Conservation (phyloP, 1,284 basidiomycete genomes). For the Trichosporon coremiiforme region DNA sequence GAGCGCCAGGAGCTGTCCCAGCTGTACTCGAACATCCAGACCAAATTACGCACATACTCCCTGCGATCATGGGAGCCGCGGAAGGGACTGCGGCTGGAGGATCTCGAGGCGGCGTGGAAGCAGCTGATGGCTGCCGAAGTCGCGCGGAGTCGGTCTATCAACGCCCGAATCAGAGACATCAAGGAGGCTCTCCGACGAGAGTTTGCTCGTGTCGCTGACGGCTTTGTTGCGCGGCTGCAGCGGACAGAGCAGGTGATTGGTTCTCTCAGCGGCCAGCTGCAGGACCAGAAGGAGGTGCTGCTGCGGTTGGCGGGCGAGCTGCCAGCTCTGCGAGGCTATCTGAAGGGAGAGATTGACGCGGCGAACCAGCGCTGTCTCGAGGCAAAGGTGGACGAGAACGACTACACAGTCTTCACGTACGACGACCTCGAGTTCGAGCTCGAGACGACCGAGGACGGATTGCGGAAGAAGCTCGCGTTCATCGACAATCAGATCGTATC, state of each 20-base stretch:
- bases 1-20: slow-evolving; percentile 88
- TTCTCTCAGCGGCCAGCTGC: slow-evolving; percentile 66
- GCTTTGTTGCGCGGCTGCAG: slow-evolving; percentile 74
- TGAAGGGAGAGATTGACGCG: slow-evolving; percentile 41
- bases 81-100: slow-evolving; percentile 67
- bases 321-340: slow-evolving; percentile 36
- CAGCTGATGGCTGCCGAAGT: slow-evolving; percentile 74
- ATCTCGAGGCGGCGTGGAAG: slow-evolving; percentile 80
- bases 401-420: slow-evolving; percentile 87
- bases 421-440: slow-evolving; percentile 92
- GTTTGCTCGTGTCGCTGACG: slow-evolving; percentile 82
- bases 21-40: slow-evolving; percentile 90
- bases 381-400: slow-evolving; percentile 97
- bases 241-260: slow-evolving; percentile 74
- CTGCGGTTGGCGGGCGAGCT: slow-evolving; percentile 38
- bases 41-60: slow-evolving; percentile 89
- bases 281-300: slow-evolving; percentile 51
- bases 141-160: slow-evolving; percentile 76
- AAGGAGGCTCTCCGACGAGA: slow-evolving; percentile 82
- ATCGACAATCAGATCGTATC: slow-evolving; percentile 98
- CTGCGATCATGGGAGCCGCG: slow-evolving; percentile 81
- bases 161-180: slow-evolving; percentile 86
- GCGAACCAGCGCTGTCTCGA: slow-evolving; percentile 73
- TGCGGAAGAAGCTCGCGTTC: slow-evolving; percentile 88
- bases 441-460: slow-evolving; percentile 75